phyloP scores from a whole-genome alignment of 192 early-diverging fungal species.

The Backusella parvicylindrica region DNA sequence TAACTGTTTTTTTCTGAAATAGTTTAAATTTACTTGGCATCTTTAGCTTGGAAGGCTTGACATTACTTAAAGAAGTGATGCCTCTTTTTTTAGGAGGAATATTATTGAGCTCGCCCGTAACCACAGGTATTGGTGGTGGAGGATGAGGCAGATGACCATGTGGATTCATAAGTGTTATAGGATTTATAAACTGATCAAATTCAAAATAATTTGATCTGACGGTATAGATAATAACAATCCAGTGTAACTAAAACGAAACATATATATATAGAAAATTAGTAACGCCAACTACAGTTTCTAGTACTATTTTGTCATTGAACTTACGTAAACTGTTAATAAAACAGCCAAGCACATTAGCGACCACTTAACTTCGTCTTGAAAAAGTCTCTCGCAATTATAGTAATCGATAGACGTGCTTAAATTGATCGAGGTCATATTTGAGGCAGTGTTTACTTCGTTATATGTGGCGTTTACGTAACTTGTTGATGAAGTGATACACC shows the following conservation, averaged over 20 bases:
- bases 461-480: background rate
- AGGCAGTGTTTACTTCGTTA: background rate
- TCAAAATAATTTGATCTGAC: background rate
- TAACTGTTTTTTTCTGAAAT: background rate
- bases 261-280: background rate
- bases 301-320: background rate
- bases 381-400: slow-evolving; percentile 17
- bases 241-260: background rate
- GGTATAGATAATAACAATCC: slow-evolving; percentile 1
- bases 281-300: too few species aligned
- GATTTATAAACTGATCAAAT: background rate
- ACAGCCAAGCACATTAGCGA: background rate
- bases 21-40: background rate
- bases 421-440: background rate
- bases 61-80: background rate
- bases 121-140: too few species aligned
- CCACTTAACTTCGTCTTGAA: slow-evolving; percentile 14
- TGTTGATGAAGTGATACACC: slow-evolving; percentile 1
- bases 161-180: background rate
- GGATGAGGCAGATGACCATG: background rate
- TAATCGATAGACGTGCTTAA: background rate
- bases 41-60: background rate
- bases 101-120: background rate
- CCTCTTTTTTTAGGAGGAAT: slow-evolving; percentile 2
- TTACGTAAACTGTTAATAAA: slow-evolving; percentile 9